These are phyloP conservation scores for Nicotiana tabacum DNA, from an alignment of 257 asterid species.

Conservation along the genomic window DNA sequence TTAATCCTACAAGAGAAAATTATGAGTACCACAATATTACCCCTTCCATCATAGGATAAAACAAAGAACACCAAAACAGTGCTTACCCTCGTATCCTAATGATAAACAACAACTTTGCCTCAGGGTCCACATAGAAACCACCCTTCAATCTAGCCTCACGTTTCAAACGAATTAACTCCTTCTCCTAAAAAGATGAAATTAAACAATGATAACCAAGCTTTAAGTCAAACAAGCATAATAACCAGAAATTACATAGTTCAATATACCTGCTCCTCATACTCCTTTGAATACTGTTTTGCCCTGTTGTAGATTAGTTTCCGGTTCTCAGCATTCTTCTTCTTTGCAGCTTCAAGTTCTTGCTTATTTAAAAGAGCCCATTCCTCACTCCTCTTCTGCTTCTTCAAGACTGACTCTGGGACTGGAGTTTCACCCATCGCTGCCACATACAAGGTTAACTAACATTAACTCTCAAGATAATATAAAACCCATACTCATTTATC, in stretches of 20 bases:
- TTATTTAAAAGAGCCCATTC: slow-evolving; percentile 49
- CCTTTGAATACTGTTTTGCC: slow-evolving; percentile 37
- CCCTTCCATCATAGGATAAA: not conserved
- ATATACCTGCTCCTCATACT: slow-evolving; percentile 40
- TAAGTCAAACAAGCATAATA: not conserved
- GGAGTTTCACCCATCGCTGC: slow-evolving; percentile 37
- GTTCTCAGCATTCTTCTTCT: slow-evolving; percentile 36
- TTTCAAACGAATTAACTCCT: slow-evolving; percentile 43
- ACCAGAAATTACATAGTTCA: not conserved
- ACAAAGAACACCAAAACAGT: not conserved
- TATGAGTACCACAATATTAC: not conserved
- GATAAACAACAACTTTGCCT: slow-evolving; percentile 49
- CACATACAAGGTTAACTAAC: not conserved
- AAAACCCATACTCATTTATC: not conserved
- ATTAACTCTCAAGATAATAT: not conserved
- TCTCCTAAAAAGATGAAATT: slow-evolving; percentile 25
- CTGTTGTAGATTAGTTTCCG: slow-evolving; percentile 41
- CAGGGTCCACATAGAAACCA: slow-evolving; percentile 55
- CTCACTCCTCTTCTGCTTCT: slow-evolving; percentile 56
- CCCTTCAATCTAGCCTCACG: slow-evolving; percentile 65
- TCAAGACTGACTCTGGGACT: slow-evolving; percentile 50
- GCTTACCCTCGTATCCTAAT: slow-evolving; percentile 50
- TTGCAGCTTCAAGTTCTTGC: slow-evolving; percentile 31
- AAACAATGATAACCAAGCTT: not conserved
- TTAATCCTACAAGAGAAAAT: slow-evolving; percentile 31